Conservation (phyloP, 257 asterid genomes). For the Nicotiana noctiflora region DNA sequence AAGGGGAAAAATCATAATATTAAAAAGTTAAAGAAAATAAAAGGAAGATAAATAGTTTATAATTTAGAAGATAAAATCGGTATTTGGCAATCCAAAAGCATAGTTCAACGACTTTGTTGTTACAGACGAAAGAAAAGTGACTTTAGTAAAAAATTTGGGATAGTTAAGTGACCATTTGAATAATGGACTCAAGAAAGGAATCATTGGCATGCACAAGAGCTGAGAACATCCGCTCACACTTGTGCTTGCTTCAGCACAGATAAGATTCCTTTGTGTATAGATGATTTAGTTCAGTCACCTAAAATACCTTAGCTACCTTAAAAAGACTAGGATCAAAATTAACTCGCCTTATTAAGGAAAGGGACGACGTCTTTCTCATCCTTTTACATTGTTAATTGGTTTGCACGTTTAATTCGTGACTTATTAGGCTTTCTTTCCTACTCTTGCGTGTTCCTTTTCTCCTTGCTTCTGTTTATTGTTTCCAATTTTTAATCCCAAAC, state of each 20-base stretch:
- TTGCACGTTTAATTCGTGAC: not conserved
- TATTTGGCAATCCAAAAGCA: no score
- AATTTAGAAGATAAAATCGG: no score
- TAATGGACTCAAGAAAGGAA: no score
- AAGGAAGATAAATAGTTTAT: no score
- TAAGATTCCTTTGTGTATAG: not conserved
- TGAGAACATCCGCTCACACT: not conserved
- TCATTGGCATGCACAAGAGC: not conserved
- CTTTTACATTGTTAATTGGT: not conserved
- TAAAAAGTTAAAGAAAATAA: no score
- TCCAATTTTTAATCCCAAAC: not conserved
- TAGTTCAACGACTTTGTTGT: no score
- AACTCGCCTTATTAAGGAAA: not conserved
- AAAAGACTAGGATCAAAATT: not conserved
- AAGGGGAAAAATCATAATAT: no score
- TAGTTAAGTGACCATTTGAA: no score
- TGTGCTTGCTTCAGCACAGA: not conserved
- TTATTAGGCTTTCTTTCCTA: not conserved
- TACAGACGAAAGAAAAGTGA: no score
- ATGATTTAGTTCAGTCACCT: not conserved
- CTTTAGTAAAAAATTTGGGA: no score
- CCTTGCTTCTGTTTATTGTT: not conserved
- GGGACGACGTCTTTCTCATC: not conserved
- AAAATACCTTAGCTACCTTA: constrained; percentile 1
- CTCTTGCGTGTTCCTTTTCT: not conserved